phyloP scores from a whole-genome alignment of 306 rosid genomes.

The Quercus cerris region DNA sequence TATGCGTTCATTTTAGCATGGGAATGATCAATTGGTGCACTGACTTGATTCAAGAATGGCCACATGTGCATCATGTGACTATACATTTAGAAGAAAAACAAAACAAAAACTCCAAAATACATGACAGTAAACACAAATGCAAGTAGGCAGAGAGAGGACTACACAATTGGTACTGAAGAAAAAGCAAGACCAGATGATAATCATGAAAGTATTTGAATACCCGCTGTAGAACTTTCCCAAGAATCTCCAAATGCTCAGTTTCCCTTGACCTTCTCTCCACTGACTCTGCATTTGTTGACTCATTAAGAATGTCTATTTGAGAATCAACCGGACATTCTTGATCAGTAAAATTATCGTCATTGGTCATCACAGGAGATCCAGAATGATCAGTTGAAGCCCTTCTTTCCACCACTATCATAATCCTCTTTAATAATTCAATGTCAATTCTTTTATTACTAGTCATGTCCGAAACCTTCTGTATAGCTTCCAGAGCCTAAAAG shows the following conservation, averaged over 20 bases:
- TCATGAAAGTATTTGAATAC: slow-evolving; percentile 22
- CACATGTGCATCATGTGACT: background rate
- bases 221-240: slow-evolving; percentile 80
- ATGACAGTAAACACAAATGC: background rate
- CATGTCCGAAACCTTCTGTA: slow-evolving; percentile 62
- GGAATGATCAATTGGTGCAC: background rate
- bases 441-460: slow-evolving; percentile 64
- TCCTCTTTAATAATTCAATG: slow-evolving; percentile 58
- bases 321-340: slow-evolving; percentile 23
- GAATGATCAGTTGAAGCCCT: slow-evolving; percentile 31
- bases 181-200: background rate
- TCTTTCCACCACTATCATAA: slow-evolving; percentile 61
- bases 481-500: slow-evolving; percentile 81
- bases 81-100: background rate
- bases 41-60: background rate
- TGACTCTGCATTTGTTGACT: slow-evolving; percentile 30
- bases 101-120: background rate
- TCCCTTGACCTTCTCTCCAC: slow-evolving; percentile 50
- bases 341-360: slow-evolving; percentile 15
- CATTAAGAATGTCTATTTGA: slow-evolving; percentile 28
- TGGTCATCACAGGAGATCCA: slow-evolving; percentile 30
- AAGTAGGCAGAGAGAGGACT: background rate
- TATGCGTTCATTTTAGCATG: background rate
- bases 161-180: background rate
- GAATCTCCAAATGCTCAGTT: slow-evolving; percentile 55